Evolutionary conservation across 176 grass and related monocot species (phyloP).

Genomic region (Cenchrus americanus): DNA sequence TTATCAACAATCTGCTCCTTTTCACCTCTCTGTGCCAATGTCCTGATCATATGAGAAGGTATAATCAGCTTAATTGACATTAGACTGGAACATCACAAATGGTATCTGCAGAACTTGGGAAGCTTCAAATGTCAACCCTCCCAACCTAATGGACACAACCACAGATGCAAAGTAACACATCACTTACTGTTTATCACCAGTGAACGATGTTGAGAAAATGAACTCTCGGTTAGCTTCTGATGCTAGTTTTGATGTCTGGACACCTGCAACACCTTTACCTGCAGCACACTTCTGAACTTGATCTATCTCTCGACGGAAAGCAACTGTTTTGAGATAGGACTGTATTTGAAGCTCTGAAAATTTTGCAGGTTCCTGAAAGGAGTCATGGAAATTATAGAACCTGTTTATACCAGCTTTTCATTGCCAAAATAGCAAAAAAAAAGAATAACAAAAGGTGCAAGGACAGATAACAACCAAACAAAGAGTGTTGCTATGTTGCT

Average conservation of each 20-base stretch:
- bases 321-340: slow-evolving; percentile 97
- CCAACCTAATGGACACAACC: slow-evolving; percentile 24
- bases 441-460: not conserved
- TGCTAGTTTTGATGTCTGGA: slow-evolving; percentile 91
- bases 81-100: slow-evolving; percentile 11
- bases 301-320: slow-evolving; percentile 93
- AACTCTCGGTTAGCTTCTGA: slow-evolving; percentile 98
- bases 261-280: slow-evolving; percentile 74
- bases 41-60: slow-evolving; percentile 47
- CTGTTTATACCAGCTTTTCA: not conserved
- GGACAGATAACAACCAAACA: not conserved
- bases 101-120: slow-evolving; percentile 11
- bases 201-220: slow-evolving; percentile 98
- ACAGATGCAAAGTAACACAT: slow-evolving; percentile 30
- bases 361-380: slow-evolving; percentile 82
- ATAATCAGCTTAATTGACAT: slow-evolving; percentile 25
- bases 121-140: slow-evolving; percentile 4
- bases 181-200: slow-evolving; percentile 95
- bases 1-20: slow-evolving; percentile 52
- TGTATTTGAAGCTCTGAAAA: slow-evolving; percentile 99
- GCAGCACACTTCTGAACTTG: slow-evolving; percentile 78
- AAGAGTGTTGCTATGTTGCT: slow-evolving; percentile 18
- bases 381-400: slow-evolving; percentile 7
- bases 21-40: slow-evolving; percentile 54
- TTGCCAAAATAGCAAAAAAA: not conserved